These are phyloP conservation scores for Ulota crispa DNA, from an alignment of 225 moss, liverwort and hornwort genomes.

Conservation along the genomic window DNA sequence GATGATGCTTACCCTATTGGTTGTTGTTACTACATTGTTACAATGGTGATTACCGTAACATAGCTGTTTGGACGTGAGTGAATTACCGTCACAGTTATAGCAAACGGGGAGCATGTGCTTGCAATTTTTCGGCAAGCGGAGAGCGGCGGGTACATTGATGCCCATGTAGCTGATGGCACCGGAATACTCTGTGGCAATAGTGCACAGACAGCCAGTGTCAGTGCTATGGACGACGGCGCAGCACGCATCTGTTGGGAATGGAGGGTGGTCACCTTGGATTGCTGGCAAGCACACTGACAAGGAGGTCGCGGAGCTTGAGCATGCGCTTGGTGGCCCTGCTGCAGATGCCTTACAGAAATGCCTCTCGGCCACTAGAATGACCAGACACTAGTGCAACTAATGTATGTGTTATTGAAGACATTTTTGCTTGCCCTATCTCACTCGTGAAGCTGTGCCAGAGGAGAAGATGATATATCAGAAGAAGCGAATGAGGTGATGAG, in stretches of 20 bases:
- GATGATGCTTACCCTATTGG: not conserved
- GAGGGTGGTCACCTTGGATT: slow-evolving; percentile 35
- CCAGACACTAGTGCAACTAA: slow-evolving; percentile 10
- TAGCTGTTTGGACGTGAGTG: not conserved
- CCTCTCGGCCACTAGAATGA: slow-evolving; percentile 21
- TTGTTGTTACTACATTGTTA: not conserved
- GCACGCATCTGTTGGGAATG: slow-evolving; percentile 34
- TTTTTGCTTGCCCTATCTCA: not conserved
- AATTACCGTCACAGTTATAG: slow-evolving; percentile 35
- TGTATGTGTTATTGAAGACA: not conserved
- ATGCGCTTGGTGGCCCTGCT: slow-evolving; percentile 4
- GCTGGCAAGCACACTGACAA: slow-evolving; percentile 36
- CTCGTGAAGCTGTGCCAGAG: slow-evolving; percentile 11
- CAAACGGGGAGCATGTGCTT: slow-evolving; percentile 36
- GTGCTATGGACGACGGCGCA: slow-evolving; percentile 27
- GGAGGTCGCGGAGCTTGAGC: slow-evolving; percentile 20
- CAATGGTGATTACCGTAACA: not conserved
- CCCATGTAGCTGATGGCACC: slow-evolving; percentile 31
- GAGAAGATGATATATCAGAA: slow-evolving; percentile 4
- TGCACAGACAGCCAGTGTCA: slow-evolving; percentile 34
- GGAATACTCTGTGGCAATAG: slow-evolving; percentile 21
- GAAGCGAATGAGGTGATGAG: slow-evolving; percentile 18
- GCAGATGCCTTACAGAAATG: slow-evolving; percentile 4
- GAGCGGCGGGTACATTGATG: slow-evolving; percentile 26
- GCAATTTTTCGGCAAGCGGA: slow-evolving; percentile 38